A percentile compares a stretch with the other conserved stretches of the same genome.
Evolutionary conservation across 116 monocot species (phyloP).

Genomic region (Trichopus zeylanicus): DNA sequence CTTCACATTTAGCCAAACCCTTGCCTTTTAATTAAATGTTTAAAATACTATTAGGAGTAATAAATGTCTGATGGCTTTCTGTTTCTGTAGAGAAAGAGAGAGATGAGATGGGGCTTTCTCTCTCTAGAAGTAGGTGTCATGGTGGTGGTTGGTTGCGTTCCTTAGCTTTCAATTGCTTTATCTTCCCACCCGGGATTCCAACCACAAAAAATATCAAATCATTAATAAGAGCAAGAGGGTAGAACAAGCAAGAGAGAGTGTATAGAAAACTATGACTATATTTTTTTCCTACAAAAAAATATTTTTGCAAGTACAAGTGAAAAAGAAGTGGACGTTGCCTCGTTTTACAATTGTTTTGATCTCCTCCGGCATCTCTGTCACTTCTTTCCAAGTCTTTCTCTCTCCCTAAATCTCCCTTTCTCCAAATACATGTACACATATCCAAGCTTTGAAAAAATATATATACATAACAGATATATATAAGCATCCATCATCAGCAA

Average conservation of each 20-base stretch:
- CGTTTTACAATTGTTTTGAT: not conserved
- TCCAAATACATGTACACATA: not conserved
- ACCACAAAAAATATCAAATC: slow-evolving; percentile 7
- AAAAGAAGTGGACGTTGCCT: not conserved
- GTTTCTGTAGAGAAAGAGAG: no score
- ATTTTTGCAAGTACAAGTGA: not conserved
- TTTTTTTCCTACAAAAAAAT: no score
- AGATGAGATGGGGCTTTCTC: no score
- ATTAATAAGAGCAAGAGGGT: not conserved
- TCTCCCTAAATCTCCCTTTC: no score
- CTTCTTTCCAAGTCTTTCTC: not conserved
- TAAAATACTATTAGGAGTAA: no score
- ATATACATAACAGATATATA: not conserved
- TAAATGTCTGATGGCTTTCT: no score
- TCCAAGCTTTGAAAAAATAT: not conserved
- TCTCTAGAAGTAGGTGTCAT: slow-evolving; percentile 9
- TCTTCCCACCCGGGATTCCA: slow-evolving; percentile 10
- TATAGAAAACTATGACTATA: no score
- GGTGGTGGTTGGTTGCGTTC: slow-evolving; percentile 29
- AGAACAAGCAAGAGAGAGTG: no score
- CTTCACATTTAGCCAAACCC: no score
- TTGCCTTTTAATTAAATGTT: no score
- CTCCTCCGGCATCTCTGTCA: not conserved
- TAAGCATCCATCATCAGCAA: no score
- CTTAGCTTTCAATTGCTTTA: slow-evolving; percentile 29